A percentile compares a stretch with the other conserved stretches of the same genome.
Evolutionary conservation across 169 alveolate species (phyloP).

Genomic region (Plasmodium vivax): DNA sequence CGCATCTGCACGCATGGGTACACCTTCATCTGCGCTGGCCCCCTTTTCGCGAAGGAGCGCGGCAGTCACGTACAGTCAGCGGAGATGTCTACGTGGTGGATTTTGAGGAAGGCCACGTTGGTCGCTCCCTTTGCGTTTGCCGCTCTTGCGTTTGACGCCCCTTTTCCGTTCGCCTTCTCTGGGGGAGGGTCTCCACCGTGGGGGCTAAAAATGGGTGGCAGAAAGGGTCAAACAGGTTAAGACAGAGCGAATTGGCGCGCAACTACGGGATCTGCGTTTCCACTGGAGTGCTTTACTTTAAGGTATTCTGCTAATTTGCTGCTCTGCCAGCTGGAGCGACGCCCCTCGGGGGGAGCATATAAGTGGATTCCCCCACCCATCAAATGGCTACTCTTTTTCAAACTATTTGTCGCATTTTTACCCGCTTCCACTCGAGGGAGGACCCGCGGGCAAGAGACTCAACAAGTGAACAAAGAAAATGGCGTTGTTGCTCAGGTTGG

Average conservation of each 20-base stretch:
- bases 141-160: neutral
- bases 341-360: neutral
- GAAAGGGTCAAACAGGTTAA: neutral
- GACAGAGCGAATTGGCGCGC: neutral
- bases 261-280: neutral
- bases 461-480: slow-evolving; percentile 25
- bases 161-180: neutral
- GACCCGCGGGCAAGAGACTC: slow-evolving; percentile 14
- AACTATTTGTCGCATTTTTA: neutral
- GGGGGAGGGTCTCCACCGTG: neutral
- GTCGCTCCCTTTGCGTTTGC: neutral
- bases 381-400: neutral
- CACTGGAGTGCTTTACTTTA: neutral
- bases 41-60: neutral
- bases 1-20: neutral
- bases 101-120: neutral
- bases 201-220: neutral
- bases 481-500: slow-evolving; percentile 19
- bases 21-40: neutral
- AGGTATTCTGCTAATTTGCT: neutral
- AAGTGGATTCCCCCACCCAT: neutral
- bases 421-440: neutral
- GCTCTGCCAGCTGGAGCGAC: neutral
- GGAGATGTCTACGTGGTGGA: slow-evolving; percentile 17
- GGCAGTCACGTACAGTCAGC: neutral